A percentile compares a stretch with the other conserved stretches of the same genome.
These are phyloP conservation scores for Chrysanthemum seticuspe DNA, from an alignment of 129 eudicot genomes.

Conservation along the genomic window DNA sequence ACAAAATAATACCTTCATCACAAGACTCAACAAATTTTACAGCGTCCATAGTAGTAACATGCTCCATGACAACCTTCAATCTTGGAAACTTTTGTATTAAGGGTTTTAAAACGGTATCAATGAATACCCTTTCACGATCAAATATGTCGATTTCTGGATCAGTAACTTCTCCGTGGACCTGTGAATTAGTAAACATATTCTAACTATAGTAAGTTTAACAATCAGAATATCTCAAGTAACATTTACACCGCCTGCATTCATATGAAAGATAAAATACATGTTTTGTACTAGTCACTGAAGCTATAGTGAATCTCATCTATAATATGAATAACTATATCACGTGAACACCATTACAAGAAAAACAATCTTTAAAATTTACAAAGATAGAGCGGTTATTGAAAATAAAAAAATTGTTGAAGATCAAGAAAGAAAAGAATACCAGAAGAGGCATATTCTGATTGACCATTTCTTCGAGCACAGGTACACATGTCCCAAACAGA, in stretches of 20 bases:
- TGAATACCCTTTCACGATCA: conserved; percentile 90
- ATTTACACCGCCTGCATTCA: not conserved
- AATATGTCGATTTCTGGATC: conserved; percentile 76
- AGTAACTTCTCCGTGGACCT: conserved; percentile 99
- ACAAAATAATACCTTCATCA: conserved; percentile 52
- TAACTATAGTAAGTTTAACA: not conserved
- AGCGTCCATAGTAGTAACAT: conserved; percentile 90
- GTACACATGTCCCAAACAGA: conserved; percentile 87
- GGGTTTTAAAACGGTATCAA: conserved; percentile 78
- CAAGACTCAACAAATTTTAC: conserved; percentile 84
- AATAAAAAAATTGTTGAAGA: not conserved
- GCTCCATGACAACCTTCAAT: conserved; percentile 96
- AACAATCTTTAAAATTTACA: not conserved
- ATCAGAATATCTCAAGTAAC: not conserved
- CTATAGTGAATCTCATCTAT: not conserved
- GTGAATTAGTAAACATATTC: conserved; percentile 9
- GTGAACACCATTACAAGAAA: not conserved
- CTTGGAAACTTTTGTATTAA: conserved; percentile 67
- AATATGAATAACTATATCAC: not conserved
- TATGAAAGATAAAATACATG: not conserved
- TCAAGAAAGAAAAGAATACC: conserved; percentile 39
- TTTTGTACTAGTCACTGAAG: too few relatives aligned
- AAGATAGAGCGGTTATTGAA: not conserved
- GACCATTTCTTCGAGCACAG: conserved; percentile 89
- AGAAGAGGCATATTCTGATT: conserved; percentile 86